Evolutionary conservation across 139 green algal species (phyloP).

Genomic region (Yamagishiella unicocca): DNA sequence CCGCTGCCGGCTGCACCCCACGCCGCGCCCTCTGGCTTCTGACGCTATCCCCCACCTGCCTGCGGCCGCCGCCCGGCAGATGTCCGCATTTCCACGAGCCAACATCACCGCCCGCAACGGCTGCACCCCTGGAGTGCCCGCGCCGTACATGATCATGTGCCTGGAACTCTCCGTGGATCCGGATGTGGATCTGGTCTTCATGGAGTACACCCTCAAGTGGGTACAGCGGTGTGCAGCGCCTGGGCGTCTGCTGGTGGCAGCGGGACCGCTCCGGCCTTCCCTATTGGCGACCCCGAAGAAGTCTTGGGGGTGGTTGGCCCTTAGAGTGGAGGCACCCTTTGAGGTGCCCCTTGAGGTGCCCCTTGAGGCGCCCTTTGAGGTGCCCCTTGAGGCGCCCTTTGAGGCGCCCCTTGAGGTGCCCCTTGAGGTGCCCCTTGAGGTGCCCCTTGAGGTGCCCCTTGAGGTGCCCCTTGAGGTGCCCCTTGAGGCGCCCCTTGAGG

Average conservation of each 20-base stretch:
- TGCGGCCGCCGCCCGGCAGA: not conserved
- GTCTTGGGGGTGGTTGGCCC: too few relatives aligned
- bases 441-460: too few relatives aligned
- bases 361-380: too few relatives aligned
- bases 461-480: too few relatives aligned
- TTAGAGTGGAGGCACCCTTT: too few relatives aligned
- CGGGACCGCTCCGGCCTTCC: not conserved
- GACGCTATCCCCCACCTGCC: not conserved
- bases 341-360: too few relatives aligned
- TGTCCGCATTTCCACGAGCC: slow-evolving; percentile 25
- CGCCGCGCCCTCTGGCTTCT: too few relatives aligned
- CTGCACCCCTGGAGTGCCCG: slow-evolving; percentile 34
- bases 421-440: too few relatives aligned
- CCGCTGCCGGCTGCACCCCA: too few relatives aligned
- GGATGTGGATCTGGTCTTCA: slow-evolving; percentile 43
- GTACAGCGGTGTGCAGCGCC: not conserved
- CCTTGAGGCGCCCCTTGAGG: too few relatives aligned
- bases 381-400: too few relatives aligned
- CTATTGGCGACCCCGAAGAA: not conserved
- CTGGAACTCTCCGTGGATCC: slow-evolving; percentile 41
- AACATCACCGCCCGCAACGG: slow-evolving; percentile 47
- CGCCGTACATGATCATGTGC: slow-evolving; percentile 50
- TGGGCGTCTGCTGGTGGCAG: not conserved
- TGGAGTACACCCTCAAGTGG: slow-evolving; percentile 50
- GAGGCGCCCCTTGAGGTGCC: too few relatives aligned